These are phyloP conservation scores for Oryza officinalis DNA, from an alignment of 176 grass and related monocot genomes.

Conservation along the genomic window DNA sequence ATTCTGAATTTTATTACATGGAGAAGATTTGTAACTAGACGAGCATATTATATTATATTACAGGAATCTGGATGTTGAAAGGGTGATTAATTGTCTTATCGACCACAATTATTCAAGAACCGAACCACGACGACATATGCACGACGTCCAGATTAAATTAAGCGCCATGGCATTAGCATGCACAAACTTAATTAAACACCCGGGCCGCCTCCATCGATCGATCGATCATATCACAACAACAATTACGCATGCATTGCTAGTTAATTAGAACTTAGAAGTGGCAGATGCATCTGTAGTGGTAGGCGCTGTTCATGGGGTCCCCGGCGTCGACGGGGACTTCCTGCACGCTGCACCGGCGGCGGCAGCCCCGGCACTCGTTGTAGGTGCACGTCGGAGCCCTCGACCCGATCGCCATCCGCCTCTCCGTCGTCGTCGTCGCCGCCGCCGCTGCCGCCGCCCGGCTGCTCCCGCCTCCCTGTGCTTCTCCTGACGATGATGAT, in stretches of 20 bases:
- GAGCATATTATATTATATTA: too few relatives aligned
- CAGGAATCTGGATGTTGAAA: neutral
- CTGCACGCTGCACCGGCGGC: slow-evolving; percentile 58
- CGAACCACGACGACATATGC: too few relatives aligned
- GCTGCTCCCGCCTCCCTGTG: neutral
- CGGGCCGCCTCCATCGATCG: neutral
- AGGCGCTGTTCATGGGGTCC: slow-evolving; percentile 87
- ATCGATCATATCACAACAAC: too few relatives aligned
- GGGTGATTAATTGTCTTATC: neutral
- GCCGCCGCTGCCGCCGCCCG: too few relatives aligned
- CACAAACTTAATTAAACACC: neutral
- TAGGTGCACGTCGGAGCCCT: slow-evolving; percentile 74
- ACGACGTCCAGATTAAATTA: neutral
- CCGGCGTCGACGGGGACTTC: slow-evolving; percentile 66
- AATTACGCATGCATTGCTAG: neutral
- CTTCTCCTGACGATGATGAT: neutral
- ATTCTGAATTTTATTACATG: neutral
- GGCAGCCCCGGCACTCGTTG: slow-evolving; percentile 84
- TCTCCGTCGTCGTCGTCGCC: neutral
- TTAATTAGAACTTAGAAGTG: slow-evolving; percentile 41
- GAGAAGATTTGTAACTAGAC: too few relatives aligned
- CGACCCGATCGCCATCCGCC: slow-evolving; percentile 64
- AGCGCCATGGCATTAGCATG: neutral
- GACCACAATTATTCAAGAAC: neutral
- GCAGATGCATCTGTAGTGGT: slow-evolving; percentile 87